Percentiles rank a stretch among this genome's conserved stretches.
These are phyloP conservation scores for Oryza rufipogon DNA, from an alignment of 176 grass and related monocot species.

Conservation along the genomic window DNA sequence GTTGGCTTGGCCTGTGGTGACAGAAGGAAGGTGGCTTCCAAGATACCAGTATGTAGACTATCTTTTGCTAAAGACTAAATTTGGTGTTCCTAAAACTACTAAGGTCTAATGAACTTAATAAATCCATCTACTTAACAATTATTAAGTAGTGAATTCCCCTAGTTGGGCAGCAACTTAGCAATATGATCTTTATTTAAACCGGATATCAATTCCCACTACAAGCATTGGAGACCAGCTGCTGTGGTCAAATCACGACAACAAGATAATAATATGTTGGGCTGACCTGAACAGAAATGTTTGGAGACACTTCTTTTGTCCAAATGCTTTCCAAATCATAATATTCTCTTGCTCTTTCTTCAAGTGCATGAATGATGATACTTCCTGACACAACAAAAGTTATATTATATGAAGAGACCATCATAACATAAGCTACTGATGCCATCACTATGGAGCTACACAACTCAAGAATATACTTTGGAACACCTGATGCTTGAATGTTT, in stretches of 20 bases:
- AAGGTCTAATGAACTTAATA: background rate
- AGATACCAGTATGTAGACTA: background rate
- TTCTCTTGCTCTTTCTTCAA: conserved; percentile 94
- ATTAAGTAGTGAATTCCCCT: background rate
- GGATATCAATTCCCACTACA: background rate
- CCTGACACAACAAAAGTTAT: conserved; percentile 45
- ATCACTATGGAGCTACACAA: background rate
- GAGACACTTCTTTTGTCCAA: conserved; percentile 73
- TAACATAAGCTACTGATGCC: background rate
- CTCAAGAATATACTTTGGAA: conserved; percentile 2
- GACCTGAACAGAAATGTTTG: conserved; percentile 67
- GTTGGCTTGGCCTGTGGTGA: background rate
- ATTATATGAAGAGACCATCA: background rate
- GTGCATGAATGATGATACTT: conserved; percentile 84
- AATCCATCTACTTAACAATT: background rate
- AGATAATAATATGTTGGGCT: background rate
- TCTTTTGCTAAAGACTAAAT: background rate
- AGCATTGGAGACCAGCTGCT: background rate
- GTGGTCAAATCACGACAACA: conserved; percentile 17
- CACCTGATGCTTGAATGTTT: background rate
- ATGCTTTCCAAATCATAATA: conserved; percentile 96
- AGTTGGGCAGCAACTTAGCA: background rate
- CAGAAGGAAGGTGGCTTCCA: background rate
- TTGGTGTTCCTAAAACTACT: background rate
- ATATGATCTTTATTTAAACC: background rate